phyloP scores from a whole-genome alignment of 2,329 filamentous ascomycete species.

The Zalaria obscura region DNA sequence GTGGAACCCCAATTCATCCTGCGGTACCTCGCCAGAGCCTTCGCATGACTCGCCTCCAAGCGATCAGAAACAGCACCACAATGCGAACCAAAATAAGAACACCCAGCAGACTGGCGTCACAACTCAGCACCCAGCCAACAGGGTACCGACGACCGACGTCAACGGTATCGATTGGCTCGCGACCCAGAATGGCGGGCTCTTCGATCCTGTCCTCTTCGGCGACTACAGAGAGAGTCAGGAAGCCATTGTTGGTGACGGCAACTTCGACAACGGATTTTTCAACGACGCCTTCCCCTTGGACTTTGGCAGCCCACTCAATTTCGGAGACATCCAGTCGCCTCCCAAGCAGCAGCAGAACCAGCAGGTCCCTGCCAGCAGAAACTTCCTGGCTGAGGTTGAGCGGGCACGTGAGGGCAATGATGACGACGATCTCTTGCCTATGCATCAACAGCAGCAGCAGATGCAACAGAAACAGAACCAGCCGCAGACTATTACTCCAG shows the following conservation, averaged over 20 bases:
- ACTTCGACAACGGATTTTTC: slow-evolving; percentile 55
- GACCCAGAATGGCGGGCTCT: slow-evolving; percentile 70
- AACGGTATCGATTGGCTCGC: slow-evolving; percentile 59
- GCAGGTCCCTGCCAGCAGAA: slow-evolving; percentile 21
- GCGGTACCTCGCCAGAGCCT: slow-evolving; percentile 62
- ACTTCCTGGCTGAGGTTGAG: slow-evolving; percentile 67
- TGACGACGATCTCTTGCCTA: slow-evolving; percentile 26
- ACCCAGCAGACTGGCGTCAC: slow-evolving; percentile 1
- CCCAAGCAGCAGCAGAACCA: slow-evolving; percentile 14
- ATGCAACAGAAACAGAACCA: slow-evolving; percentile 28
- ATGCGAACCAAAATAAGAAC: slow-evolving; percentile 2
- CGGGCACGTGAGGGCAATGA: slow-evolving; percentile 57
- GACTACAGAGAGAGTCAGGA: slow-evolving; percentile 86
- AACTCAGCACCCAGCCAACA: neutral
- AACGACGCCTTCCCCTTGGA: slow-evolving; percentile 54
- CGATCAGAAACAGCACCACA: slow-evolving; percentile 30
- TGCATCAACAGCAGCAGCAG: slow-evolving; percentile 2
- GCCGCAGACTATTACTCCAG: slow-evolving; percentile 39
- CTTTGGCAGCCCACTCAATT: slow-evolving; percentile 69
- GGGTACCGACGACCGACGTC: slow-evolving; percentile 20
- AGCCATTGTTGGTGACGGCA: slow-evolving; percentile 53
- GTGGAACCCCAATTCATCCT: slow-evolving; percentile 38
- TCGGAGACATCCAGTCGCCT: slow-evolving; percentile 29
- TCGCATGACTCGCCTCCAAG: slow-evolving; percentile 50
- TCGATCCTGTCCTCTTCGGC: slow-evolving; percentile 83